A percentile compares a stretch with the other conserved stretches of the same genome.
These are phyloP conservation scores for Mollisiaceae sp. DNA, from an alignment of 2,329 filamentous ascomycete species.

Conservation along the genomic window DNA sequence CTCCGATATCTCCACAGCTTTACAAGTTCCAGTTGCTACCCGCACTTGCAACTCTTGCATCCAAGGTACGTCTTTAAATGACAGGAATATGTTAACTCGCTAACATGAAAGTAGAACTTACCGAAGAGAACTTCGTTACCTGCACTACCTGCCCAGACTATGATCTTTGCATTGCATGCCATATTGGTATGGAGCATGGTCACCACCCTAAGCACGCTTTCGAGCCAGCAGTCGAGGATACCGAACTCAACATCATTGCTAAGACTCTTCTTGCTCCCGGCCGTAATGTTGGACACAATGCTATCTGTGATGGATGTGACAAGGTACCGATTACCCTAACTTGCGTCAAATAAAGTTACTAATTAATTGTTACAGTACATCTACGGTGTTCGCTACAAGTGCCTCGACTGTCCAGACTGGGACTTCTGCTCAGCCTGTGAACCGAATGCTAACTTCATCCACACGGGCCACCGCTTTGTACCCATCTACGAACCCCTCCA, in stretches of 20 bases:
- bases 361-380: constrained; percentile 58
- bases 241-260: constrained; percentile 64
- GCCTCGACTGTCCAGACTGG: constrained; percentile 95
- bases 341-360: background rate
- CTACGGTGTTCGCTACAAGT: constrained; percentile 91
- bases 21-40: constrained; percentile 33
- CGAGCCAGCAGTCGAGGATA: constrained; percentile 67
- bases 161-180: constrained; percentile 87
- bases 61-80: constrained; percentile 51
- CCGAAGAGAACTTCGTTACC: constrained; percentile 81
- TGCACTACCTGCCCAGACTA: constrained; percentile 87
- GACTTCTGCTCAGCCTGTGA: constrained; percentile 88
- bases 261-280: constrained; percentile 75
- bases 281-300: constrained; percentile 80
- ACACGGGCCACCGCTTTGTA: constrained; percentile 87
- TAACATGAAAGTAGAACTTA: constrained; percentile 51
- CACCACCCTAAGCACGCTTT: constrained; percentile 92
- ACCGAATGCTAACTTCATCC: constrained; percentile 67
- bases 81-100: constrained; percentile 26
- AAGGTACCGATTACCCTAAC: constrained; percentile 44
- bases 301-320: constrained; percentile 94
- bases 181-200: constrained; percentile 77
- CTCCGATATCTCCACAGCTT: constrained; percentile 34
- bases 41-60: constrained; percentile 71
- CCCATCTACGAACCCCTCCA: constrained; percentile 78